Evolutionary conservation across 495 filamentous ascomycete species (phyloP).

Genomic region (Xeromyces bisporus): DNA sequence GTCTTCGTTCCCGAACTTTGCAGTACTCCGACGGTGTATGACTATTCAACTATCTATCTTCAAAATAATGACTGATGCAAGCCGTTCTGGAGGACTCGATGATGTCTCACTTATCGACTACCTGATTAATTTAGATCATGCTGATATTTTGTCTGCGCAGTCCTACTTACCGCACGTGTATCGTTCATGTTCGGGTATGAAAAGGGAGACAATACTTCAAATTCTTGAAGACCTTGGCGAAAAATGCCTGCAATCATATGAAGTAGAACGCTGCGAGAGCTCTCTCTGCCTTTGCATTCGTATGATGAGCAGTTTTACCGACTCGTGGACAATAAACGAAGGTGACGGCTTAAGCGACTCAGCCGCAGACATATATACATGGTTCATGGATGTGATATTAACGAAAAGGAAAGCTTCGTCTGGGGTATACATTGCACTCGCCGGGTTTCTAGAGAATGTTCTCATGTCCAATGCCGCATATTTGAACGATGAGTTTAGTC

Average conservation of each 20-base stretch:
- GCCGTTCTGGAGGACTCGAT: conserved; percentile 17
- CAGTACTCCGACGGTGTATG: conserved; percentile 21
- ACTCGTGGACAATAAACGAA: conserved; percentile 42
- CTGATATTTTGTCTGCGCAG: conserved; percentile 42
- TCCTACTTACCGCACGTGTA: conserved; percentile 30
- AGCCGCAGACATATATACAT: conserved; percentile 62
- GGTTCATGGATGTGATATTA: conserved; percentile 51
- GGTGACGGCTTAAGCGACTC: conserved; percentile 39
- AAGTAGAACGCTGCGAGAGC: conserved; percentile 61
- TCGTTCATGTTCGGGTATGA: conserved; percentile 14
- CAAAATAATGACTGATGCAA: conserved; percentile 12
- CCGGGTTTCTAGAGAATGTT: conserved; percentile 48
- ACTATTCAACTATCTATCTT: conserved; percentile 22
- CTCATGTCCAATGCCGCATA: conserved; percentile 48
- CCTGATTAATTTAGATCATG: conserved; percentile 36
- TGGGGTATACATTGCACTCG: conserved; percentile 46
- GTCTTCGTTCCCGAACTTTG: conserved; percentile 13
- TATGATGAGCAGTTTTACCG: conserved; percentile 45
- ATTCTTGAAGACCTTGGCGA: conserved; percentile 40
- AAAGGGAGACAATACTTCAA: conserved; percentile 19
- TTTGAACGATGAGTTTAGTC: conserved; percentile 33
- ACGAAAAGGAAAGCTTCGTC: conserved; percentile 47
- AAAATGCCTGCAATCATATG: conserved; percentile 42
- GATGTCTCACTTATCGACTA: conserved; percentile 36
- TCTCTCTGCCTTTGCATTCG: conserved; percentile 52